Base-by-base conservation (phyloP, 495 filamentous ascomycete genomes). In the Penicillium daleae region DNA sequence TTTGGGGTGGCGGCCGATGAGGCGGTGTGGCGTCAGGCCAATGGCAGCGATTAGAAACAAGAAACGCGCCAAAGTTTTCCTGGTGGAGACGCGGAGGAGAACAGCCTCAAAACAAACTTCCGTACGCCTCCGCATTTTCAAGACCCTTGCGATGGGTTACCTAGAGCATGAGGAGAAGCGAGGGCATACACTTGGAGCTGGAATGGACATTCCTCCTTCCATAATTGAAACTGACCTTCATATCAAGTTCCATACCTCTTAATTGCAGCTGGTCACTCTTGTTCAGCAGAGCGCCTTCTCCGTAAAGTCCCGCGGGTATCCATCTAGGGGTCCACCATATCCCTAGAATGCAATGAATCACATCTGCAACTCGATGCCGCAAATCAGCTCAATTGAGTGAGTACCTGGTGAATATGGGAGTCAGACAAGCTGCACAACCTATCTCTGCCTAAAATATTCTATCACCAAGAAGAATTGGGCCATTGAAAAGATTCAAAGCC, bases 291-390 rank as follows among this genome's bases (percentile, higher is more conserved):
- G 48, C 42, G 29, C 51, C n/a, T 50, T 63, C 62, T 70, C 70
- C 70, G 70, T 70, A 68, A 67, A 62, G 60, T 62, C 65, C 70
- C 70, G 67, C 56, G 63, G 63, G 57, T 58, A 56, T 68, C 67
- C 67, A 72, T 67, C 19, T 46, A 56, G 35, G 62, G 65, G 67
- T 70, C 70, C 70, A 72, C 70, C 31, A 44, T 48, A 42, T 54
- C 61, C 61, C 62, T 65, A 53, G 59, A 53, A 64, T 15, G 59
- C 50, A 63, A 72, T 64, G 64, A 50, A 70, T 72, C 70, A 72
- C 70, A 70, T 64, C 54, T 61, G 8, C 57, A 19, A 59, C 24
- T 31, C 33, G 56, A 59, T 51, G 10, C 33, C 32, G 31, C 32
- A 22, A 39, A 26, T 5, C 44, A 29, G 42, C 27, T 62, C 6